A percentile compares a stretch with the other conserved stretches of the same genome.
Conservation (phyloP, 352 stramenopile species). For the Globisporangium viniferum region DNA sequence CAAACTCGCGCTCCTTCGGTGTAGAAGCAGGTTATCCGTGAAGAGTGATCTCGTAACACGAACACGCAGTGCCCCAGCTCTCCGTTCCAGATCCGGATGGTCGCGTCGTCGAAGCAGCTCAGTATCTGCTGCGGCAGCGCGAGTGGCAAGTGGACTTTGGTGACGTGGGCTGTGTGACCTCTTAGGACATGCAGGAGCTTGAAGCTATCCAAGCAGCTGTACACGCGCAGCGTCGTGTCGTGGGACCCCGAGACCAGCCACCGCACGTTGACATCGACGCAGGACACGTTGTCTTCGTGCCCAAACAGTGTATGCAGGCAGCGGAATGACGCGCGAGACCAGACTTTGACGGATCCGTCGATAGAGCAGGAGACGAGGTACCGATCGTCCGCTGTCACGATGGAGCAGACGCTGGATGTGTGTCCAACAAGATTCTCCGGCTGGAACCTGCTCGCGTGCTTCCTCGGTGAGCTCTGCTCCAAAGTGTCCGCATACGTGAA, state of each 20-base stretch:
- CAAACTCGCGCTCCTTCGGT: conserved; percentile 30
- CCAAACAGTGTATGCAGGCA: conserved; percentile 67
- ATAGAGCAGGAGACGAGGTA: conserved; percentile 67
- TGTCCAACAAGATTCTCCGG: conserved; percentile 58
- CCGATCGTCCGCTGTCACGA: conserved; percentile 47
- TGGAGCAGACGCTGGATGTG: conserved; percentile 50
- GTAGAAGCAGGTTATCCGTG: conserved; percentile 51
- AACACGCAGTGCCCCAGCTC: conserved; percentile 37
- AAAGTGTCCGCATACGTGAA: background rate
- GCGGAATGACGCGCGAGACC: conserved; percentile 45
- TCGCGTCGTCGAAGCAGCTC: conserved; percentile 62
- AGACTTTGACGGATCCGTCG: conserved; percentile 70
- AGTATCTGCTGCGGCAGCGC: conserved; percentile 28
- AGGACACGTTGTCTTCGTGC: conserved; percentile 62
- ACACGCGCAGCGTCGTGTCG: conserved; percentile 59
- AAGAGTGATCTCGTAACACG: conserved; percentile 40
- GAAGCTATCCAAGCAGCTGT: conserved; percentile 36
- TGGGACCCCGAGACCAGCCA: conserved; percentile 75
- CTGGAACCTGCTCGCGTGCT: conserved; percentile 13
- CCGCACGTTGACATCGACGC: conserved; percentile 36
- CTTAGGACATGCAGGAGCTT: conserved; percentile 34
- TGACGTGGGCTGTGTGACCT: conserved; percentile 60
- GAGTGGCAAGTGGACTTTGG: conserved; percentile 37
- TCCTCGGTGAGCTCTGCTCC: background rate
- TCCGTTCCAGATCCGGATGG: conserved; percentile 54